These are phyloP conservation scores for Colletotrichum salicis DNA, from an alignment of 2,329 filamentous ascomycete genomes.

Conservation along the genomic window DNA sequence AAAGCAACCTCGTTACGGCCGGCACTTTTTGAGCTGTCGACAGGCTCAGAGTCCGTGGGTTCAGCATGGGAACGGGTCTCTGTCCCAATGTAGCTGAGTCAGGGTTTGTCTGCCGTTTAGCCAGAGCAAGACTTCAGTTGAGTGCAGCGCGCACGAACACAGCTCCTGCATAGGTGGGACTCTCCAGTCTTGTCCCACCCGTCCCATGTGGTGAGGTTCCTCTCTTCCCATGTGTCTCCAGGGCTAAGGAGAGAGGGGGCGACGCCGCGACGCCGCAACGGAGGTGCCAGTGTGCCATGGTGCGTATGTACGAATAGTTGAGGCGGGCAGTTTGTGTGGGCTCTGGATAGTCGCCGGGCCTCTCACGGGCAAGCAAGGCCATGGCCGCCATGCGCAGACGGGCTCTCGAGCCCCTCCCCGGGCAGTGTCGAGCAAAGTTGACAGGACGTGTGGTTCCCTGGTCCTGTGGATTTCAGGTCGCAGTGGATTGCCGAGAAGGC, in stretches of 20 bases:
- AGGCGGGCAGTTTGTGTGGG: neutral
- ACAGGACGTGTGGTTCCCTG: conserved; percentile 11
- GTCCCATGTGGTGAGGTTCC: conserved; percentile 2
- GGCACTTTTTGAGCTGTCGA: neutral
- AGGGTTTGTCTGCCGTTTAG: conserved; percentile 1
- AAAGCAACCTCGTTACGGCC: neutral
- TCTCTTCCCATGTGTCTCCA: conserved; percentile 13
- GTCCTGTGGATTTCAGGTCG: conserved; percentile 22
- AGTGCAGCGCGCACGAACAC: neutral
- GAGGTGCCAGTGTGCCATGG: neutral
- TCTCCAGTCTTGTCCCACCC: neutral
- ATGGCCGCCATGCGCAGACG: neutral
- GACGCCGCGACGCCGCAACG: neutral
- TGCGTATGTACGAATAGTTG: neutral
- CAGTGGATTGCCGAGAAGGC: conserved; percentile 26
- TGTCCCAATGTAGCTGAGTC: conserved; percentile 8
- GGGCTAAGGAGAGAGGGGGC: neutral
- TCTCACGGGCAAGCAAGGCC: neutral
- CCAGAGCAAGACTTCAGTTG: neutral
- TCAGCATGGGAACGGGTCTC: neutral
- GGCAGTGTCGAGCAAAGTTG: neutral
- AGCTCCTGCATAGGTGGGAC: conserved; percentile 12
- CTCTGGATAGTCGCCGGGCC: conserved; percentile 5
- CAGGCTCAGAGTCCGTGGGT: neutral
- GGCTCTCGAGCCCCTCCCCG: conserved; percentile 19